Evolutionary conservation across 148 eudicot genomes (phyloP).

Genomic region (Limonium bicolor): DNA sequence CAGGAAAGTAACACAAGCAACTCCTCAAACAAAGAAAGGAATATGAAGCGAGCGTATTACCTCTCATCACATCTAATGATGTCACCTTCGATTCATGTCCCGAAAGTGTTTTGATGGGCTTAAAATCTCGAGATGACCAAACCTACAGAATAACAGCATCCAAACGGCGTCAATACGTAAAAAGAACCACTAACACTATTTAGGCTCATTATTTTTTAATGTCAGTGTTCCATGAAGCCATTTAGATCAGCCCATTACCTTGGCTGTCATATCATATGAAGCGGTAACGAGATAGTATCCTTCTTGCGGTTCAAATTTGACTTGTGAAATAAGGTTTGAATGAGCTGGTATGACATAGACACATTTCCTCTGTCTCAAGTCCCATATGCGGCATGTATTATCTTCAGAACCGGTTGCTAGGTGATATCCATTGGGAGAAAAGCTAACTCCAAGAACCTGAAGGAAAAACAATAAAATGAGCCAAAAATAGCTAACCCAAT

Average conservation of each 20-base stretch:
- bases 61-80: conserved; percentile 60
- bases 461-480: conserved; percentile 2
- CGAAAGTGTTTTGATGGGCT: conserved; percentile 66
- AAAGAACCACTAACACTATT: too few species aligned
- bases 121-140: conserved; percentile 86
- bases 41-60: conserved; percentile 15
- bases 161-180: too few species aligned
- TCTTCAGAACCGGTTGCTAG: conserved; percentile 94
- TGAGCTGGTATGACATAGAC: conserved; percentile 85
- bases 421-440: conserved; percentile 92
- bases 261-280: conserved; percentile 84
- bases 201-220: too few species aligned
- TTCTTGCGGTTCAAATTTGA: conserved; percentile 95
- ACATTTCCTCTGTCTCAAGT: conserved; percentile 69
- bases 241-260: conserved; percentile 42
- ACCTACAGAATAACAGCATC: conserved; percentile 39
- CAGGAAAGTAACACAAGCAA: neutral
- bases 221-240: too few species aligned
- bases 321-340: conserved; percentile 78
- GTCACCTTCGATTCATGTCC: conserved; percentile 81
- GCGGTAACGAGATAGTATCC: conserved; percentile 85
- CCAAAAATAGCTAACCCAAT: neutral
- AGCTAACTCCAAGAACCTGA: conserved; percentile 66
- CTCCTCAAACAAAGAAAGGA: neutral
- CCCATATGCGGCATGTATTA: conserved; percentile 92